Evolutionary conservation across 1,139 yeast species (phyloP), one percentile per base, ranked within the genome.

Genomic region (Kazachstania sp.): DNA sequence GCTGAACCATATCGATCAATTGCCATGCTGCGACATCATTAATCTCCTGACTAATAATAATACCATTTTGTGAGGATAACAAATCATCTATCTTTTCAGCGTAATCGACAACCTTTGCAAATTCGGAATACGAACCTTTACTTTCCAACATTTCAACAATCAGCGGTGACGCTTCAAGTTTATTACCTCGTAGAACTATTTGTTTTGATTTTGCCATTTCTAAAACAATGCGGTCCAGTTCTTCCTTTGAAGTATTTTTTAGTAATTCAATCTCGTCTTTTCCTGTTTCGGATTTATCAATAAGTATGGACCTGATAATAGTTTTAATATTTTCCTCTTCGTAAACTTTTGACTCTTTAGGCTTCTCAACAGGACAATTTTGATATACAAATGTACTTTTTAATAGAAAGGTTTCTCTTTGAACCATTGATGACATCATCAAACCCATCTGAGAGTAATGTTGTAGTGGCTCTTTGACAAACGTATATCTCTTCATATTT

Each of bases 391-490:
- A 61, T 15, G 55, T 50, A 42, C 59, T 57, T 38, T 63, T 61
- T 38, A 64, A 48, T 6, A 57, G 50, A 13, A 53, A 55, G 4
- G 57, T 53, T 45, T 63, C 66, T 31, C 66, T 53, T 46, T 64
- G 67, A 32, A 63, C 56, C 68, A 64, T 64, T 3, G 68, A 64
- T 1, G 68, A 63, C 59, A 60, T 59, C 12, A 61, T 59, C 15
- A 57, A 45, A 20, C 63, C 55, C n/a, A 45, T 38, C 29, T 51
- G 51, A 8, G 50, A 37, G 4, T 48, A 48, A 8, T 40, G 32
- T n/a, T 20, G 41, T n/a, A 39, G 41, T 1, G 49, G 34, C 8
- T 53, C 52, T 42, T 50, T 52, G 1, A 58, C 56, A 13, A 62
- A 50, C 3, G 64, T 59, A 39, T 55, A 56, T 16, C 51, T 55